Evolutionary conservation across 495 filamentous ascomycete genomes (phyloP).

Genomic region (Neurospora cerealis): DNA sequence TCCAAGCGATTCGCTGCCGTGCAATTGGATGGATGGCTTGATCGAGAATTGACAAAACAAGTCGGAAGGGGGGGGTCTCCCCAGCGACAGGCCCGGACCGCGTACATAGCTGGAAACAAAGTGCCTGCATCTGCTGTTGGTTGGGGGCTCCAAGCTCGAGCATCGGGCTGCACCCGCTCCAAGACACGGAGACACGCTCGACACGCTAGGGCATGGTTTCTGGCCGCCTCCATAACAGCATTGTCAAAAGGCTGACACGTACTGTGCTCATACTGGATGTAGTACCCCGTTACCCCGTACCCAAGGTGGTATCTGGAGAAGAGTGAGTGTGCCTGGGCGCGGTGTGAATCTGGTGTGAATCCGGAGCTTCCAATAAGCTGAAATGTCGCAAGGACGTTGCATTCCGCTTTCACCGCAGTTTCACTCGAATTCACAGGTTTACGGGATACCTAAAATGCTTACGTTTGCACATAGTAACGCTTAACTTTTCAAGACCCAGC

Average conservation of each 20-base stretch:
- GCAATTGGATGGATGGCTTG: neutral
- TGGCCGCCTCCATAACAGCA: neutral
- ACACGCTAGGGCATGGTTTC: neutral
- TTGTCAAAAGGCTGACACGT: neutral
- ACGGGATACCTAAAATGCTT: neutral
- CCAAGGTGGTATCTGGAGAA: neutral
- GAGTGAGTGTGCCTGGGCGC: neutral
- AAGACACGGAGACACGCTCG: neutral
- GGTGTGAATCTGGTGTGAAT: neutral
- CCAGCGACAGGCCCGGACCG: neutral
- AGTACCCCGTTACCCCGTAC: neutral
- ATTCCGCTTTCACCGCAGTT: neutral
- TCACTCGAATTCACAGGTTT: neutral
- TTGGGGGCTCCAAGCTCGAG: neutral
- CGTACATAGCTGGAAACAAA: neutral
- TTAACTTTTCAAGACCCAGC: neutral
- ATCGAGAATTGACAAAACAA: neutral
- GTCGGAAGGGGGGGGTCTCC: neutral
- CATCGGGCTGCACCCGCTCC: neutral
- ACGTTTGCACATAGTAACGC: neutral
- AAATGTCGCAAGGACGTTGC: neutral
- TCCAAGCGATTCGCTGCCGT: neutral
- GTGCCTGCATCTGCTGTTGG: neutral
- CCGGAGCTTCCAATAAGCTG: neutral
- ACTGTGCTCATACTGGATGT: neutral